phyloP scores from a whole-genome alignment of 2,329 filamentous ascomycete species.

The Neocatenulostroma microsporum region DNA sequence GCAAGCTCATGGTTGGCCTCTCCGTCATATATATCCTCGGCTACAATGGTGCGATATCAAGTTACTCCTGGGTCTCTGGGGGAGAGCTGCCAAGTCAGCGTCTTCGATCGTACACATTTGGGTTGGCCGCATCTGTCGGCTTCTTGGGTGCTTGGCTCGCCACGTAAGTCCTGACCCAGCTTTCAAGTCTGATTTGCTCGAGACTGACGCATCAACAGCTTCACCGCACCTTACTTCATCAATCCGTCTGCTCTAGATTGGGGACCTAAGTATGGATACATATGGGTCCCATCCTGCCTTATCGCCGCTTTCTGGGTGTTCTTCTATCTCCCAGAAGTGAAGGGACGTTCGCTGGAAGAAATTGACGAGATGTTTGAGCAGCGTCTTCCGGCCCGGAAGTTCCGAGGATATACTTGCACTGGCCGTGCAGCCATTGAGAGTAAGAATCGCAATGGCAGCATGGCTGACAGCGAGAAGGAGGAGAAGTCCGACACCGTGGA shows the following conservation, averaged over 20 bases:
- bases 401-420: constrained; percentile 30
- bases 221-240: constrained; percentile 44
- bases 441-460: constrained; percentile 2
- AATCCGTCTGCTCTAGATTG: constrained; percentile 48
- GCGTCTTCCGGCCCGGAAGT: constrained; percentile 37
- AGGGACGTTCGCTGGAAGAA: constrained; percentile 42
- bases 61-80: constrained; percentile 51
- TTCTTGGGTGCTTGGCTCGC: constrained; percentile 52
- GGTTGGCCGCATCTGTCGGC: constrained; percentile 45
- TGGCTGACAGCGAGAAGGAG: no score
- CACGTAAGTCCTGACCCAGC: constrained; percentile 23
- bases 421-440: constrained; percentile 7
- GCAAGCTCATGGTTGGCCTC: constrained; percentile 46
- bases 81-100: constrained; percentile 52
- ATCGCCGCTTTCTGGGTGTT: constrained; percentile 33
- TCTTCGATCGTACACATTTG: constrained; percentile 51
- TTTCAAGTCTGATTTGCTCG: background rate
- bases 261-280: constrained; percentile 52
- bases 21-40: constrained; percentile 48
- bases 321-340: constrained; percentile 44
- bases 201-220: constrained; percentile 47
- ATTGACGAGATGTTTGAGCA: constrained; percentile 49
- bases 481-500: constrained; percentile 2
- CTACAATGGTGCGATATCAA: constrained; percentile 47
- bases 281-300: constrained; percentile 41